Conservation (phyloP, 306 rosid genomes). For the Cercis canadensis region DNA sequence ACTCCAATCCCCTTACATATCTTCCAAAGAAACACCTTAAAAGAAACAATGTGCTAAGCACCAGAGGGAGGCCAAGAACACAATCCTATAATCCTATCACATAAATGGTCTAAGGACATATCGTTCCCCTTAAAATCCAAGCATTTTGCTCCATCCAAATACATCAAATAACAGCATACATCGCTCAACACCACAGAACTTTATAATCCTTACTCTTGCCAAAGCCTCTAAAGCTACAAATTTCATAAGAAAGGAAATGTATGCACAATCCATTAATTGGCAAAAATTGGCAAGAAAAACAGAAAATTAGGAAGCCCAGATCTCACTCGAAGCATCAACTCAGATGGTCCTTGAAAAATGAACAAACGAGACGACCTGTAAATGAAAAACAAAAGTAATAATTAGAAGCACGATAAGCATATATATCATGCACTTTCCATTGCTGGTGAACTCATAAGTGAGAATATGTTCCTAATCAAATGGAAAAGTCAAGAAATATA, state of each 20-base stretch:
- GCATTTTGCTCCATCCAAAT: too few species aligned
- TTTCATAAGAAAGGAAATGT: constrained; percentile 17
- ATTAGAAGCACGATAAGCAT: constrained; percentile 32
- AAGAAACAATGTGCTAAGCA: too few species aligned
- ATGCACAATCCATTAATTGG: constrained; percentile 14
- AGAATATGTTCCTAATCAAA: constrained; percentile 12
- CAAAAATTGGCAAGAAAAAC: constrained; percentile 17
- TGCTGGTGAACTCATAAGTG: background rate
- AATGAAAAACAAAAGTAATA: constrained; percentile 33
- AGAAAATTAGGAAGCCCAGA: constrained; percentile 12
- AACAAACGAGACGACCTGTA: constrained; percentile 91
- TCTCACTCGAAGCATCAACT: constrained; percentile 90
- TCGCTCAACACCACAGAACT: too few species aligned
- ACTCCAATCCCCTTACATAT: too few species aligned
- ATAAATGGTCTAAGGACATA: too few species aligned
- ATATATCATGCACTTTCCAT: background rate
- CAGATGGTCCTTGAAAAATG: constrained; percentile 91
- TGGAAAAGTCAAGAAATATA: constrained; percentile 20
- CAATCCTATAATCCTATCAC: too few species aligned
- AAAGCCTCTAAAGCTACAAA: too few species aligned
- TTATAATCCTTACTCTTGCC: too few species aligned
- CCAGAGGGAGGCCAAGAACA: too few species aligned
- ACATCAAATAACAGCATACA: too few species aligned
- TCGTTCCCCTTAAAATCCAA: too few species aligned
- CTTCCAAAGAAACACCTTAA: too few species aligned